Base-by-base conservation (phyloP, 2,329 filamentous ascomycete genomes). In the Aspergillus sojae region DNA sequence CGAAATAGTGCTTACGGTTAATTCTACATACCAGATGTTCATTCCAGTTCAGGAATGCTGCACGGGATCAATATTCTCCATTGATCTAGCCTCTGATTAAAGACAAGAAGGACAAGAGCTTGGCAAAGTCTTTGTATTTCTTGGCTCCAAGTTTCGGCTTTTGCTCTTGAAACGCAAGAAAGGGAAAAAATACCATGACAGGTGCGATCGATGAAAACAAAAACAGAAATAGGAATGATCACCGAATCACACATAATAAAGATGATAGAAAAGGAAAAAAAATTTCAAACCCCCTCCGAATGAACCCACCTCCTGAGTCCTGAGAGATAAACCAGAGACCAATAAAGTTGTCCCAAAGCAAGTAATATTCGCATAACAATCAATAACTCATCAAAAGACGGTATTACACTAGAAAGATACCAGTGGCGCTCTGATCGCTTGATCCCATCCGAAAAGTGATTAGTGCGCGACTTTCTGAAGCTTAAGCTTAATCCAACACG, bases 401-500 rank as follows among this genome's bases (percentile, higher is more conserved):
- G 65, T 65, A 67, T 63, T 63, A 66, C 59, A 61, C 58, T 62
- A 65, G 60, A 48, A 67, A 65, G 60, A 65, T 68, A 72, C 66
- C 56, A 59, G 72, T 74, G 71, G 74, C 74, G 74, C 71, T 72
- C 70, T 72, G 74, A 72, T 76, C 72, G 70, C 71, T 71, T 66
- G 67, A 66, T 65, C 61, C 66, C 65, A 64, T 45, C 65, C 62
- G 61, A 65, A 72, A 70, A 67, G 58, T 68, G 69, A 70, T 73
- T 78, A 75, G 75, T 73, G 74, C 71, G 70, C 67, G 66, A 70
- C 72, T 74, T 71, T 67, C 66, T 69, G 74, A 75, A 78, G 75
- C 76, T 79, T 79, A 79, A 79, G 77, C 77, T 79, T 79, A 79
- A 79, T 78, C 75, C 75, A 72, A 79, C 77, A 78, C 76, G 75